Conservation (phyloP, 2,329 filamentous ascomycete species). For the Fusarium sp. region DNA sequence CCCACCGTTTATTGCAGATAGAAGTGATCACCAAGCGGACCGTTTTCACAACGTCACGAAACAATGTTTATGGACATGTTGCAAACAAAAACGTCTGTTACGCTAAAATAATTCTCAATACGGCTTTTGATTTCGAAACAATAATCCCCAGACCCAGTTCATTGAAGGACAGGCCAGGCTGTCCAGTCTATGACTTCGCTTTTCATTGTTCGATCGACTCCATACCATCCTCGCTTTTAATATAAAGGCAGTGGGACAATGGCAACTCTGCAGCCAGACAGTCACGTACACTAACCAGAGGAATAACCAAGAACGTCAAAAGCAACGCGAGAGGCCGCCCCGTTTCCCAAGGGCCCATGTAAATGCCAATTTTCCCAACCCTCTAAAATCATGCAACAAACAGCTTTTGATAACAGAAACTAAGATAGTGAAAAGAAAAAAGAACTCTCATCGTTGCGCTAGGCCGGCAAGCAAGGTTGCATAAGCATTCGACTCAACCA, state of each 20-base stretch:
- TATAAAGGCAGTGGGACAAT: constrained; percentile 15
- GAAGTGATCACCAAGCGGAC: neutral
- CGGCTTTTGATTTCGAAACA: constrained; percentile 33
- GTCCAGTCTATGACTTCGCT: constrained; percentile 41
- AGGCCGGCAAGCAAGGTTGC: constrained; percentile 20
- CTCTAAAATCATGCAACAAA: constrained; percentile 23
- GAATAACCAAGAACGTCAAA: constrained; percentile 14
- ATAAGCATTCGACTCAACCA: neutral
- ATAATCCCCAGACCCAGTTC: constrained; percentile 5
- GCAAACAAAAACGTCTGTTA: neutral
- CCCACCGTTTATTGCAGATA: neutral
- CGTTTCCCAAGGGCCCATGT: constrained; percentile 29
- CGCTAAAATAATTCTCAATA: neutral
- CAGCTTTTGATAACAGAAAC: constrained; percentile 15
- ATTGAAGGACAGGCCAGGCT: constrained; percentile 19
- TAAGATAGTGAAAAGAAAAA: neutral
- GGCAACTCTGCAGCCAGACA: constrained; percentile 5
- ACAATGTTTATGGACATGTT: neutral
- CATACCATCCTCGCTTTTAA: constrained; percentile 34
- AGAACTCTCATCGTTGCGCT: neutral
- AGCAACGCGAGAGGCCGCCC: constrained; percentile 8
- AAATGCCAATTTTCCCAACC: constrained; percentile 40
- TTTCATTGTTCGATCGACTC: constrained; percentile 39
- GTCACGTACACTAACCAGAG: constrained; percentile 6
- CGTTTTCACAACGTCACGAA: neutral